Conservation (phyloP, 148 eudicot genomes). For the Rheum nobile region DNA sequence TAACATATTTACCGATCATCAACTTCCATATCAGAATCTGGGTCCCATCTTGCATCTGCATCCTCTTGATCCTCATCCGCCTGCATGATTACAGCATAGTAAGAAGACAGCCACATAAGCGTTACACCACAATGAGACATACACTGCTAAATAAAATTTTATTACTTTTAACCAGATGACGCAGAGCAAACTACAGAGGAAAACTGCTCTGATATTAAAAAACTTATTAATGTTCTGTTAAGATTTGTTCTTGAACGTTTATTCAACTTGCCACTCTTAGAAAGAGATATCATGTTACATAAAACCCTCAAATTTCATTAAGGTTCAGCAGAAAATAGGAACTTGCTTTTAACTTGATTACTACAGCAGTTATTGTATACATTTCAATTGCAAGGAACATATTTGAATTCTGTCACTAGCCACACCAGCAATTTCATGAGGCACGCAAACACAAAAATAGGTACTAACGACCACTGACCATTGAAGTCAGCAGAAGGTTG, state of each 20-base stretch:
- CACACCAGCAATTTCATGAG: not conserved
- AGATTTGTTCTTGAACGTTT: not conserved
- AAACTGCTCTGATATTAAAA: not conserved
- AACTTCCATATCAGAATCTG: conserved; percentile 67
- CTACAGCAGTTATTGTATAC: not conserved
- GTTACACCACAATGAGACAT: not conserved
- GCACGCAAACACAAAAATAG: not conserved
- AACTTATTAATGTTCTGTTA: not conserved
- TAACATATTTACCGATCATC: conserved; percentile 37
- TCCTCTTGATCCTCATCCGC: conserved; percentile 76
- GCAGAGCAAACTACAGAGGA: conserved; percentile 19
- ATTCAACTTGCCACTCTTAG: not conserved
- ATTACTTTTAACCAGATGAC: conserved; percentile 8
- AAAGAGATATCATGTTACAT: not conserved
- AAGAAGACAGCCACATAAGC: not conserved
- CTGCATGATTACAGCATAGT: conserved; percentile 23
- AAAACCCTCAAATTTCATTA: not conserved
- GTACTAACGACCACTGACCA: not conserved
- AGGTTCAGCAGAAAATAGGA: not conserved
- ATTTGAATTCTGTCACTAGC: not conserved
- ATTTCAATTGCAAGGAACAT: not conserved
- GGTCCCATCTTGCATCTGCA: conserved; percentile 68
- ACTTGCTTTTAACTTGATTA: not conserved
- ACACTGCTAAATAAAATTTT: not conserved
- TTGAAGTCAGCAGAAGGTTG: not conserved